A percentile compares a stretch with the other conserved stretches of the same genome.
phyloP scores from a whole-genome alignment of 768 basidiomycete genomes.

The Lentinus brumalis region DNA sequence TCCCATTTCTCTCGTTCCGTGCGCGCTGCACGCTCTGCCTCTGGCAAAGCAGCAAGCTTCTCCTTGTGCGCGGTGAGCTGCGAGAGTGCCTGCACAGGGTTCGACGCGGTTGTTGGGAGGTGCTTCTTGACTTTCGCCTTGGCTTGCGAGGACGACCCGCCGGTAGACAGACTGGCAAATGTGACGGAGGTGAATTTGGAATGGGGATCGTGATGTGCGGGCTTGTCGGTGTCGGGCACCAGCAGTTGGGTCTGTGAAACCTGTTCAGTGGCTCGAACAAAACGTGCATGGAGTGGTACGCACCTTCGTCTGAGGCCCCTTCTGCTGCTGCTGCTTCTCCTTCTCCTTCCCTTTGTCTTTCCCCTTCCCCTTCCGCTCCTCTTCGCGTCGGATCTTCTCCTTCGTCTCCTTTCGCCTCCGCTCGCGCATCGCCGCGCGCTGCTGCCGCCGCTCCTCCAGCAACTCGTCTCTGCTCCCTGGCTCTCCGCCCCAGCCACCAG shows the following conservation, averaged over 20 bases:
- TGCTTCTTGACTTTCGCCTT: slow-evolving; percentile 55
- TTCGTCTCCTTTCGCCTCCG: slow-evolving; percentile 81
- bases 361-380: slow-evolving; percentile 55
- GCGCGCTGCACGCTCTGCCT: slow-evolving; percentile 78
- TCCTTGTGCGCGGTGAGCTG: slow-evolving; percentile 78
- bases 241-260: slow-evolving; percentile 63
- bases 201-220: slow-evolving; percentile 34
- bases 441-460: slow-evolving; percentile 74
- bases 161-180: slow-evolving; percentile 60
- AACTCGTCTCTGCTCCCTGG: slow-evolving; percentile 77
- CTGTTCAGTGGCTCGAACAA: neutral
- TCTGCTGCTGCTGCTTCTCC: slow-evolving; percentile 37
- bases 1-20: slow-evolving; percentile 88
- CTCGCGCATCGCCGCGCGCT: slow-evolving; percentile 84
- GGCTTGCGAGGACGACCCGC: slow-evolving; percentile 45
- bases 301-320: slow-evolving; percentile 59
- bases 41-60: slow-evolving; percentile 73
- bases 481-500: slow-evolving; percentile 31
- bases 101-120: slow-evolving; percentile 69
- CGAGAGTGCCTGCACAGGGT: slow-evolving; percentile 83
- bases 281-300: slow-evolving; percentile 12
- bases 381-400: slow-evolving; percentile 74
- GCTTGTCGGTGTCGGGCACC: slow-evolving; percentile 54
- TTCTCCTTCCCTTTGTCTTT: slow-evolving; percentile 47
- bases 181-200: slow-evolving; percentile 61